These are phyloP conservation scores for Aspergillus sp. DNA, from an alignment of 2,329 filamentous ascomycete species.

Conservation along the genomic window DNA sequence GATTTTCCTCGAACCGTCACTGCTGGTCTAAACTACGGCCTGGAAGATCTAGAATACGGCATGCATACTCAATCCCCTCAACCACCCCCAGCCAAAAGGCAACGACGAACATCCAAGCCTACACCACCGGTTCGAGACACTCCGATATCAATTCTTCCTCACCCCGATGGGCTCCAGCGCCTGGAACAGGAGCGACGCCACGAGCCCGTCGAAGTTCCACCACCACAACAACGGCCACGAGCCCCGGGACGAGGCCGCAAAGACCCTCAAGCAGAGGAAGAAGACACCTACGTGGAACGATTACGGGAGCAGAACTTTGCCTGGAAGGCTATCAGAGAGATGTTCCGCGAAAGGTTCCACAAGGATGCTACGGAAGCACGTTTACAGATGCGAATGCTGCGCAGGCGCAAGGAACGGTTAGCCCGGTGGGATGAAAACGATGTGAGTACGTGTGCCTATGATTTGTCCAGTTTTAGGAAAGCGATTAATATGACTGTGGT, in stretches of 20 bases:
- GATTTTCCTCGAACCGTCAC: constrained; percentile 24
- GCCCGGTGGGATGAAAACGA: constrained; percentile 37
- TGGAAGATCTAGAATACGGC: constrained; percentile 15
- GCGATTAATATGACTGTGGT: constrained; percentile 8
- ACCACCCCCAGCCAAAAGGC: constrained; percentile 18
- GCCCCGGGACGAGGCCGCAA: constrained; percentile 29
- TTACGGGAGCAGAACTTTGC: constrained; percentile 32
- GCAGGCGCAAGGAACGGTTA: constrained; percentile 30
- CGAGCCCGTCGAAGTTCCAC: constrained; percentile 19
- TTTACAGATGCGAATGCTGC: constrained; percentile 39
- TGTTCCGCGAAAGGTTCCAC: constrained; percentile 31
- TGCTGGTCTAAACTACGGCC: constrained; percentile 20
- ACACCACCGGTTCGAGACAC: constrained; percentile 18
- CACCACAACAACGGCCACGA: constrained; percentile 21
- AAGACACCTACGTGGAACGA: constrained; percentile 34
- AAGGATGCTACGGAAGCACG: constrained; percentile 35
- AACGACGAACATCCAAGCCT: constrained; percentile 17
- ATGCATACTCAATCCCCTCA: constrained; percentile 17
- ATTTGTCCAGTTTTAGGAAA: background rate
- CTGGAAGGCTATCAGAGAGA: constrained; percentile 35
- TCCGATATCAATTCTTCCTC: constrained; percentile 33
- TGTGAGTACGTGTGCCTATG: constrained; percentile 38
- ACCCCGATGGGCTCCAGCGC: constrained; percentile 35
- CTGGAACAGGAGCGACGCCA: constrained; percentile 32
- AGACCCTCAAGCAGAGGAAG: constrained; percentile 34